phyloP scores from a whole-genome alignment of 1,139 yeast genomes.

The Sugiyamaella neomexicana region DNA sequence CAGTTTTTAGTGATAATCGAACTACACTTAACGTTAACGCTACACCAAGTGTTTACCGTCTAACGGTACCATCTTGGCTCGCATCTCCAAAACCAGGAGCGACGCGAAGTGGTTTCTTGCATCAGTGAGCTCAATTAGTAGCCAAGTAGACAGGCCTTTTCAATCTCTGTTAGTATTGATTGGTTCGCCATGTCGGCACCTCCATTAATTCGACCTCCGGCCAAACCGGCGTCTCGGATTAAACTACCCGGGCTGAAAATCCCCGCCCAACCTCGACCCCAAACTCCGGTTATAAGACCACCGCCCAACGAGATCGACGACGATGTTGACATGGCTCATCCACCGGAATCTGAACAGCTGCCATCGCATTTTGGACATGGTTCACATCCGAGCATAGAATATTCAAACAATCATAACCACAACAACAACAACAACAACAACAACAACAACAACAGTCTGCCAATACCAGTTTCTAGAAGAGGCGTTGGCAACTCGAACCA shows the following conservation, averaged over 20 bases:
- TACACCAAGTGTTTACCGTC: too few species aligned
- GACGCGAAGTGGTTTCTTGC: too few species aligned
- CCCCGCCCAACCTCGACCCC: conserved; percentile 26
- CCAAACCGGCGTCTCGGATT: conserved; percentile 35
- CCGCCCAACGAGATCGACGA: background rate
- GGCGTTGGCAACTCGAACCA: background rate
- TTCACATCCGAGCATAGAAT: conserved; percentile 6
- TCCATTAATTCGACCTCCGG: conserved; percentile 38
- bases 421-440: background rate
- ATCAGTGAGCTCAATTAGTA: too few species aligned
- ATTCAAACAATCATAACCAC: background rate
- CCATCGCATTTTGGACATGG: background rate
- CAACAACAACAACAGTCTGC: background rate
- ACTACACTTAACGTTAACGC: too few species aligned
- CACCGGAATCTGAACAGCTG: background rate
- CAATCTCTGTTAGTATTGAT: background rate
- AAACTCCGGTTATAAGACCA: conserved; percentile 15
- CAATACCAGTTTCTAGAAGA: conserved; percentile 6
- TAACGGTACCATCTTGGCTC: too few species aligned
- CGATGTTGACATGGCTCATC: conserved; percentile 11
- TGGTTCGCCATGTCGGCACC: conserved; percentile 38
- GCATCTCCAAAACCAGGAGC: too few species aligned
- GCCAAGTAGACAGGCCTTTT: background rate
- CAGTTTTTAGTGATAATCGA: too few species aligned
- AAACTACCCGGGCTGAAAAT: conserved; percentile 40